Evolutionary conservation across 192 early-diverging fungal genomes (phyloP).

Genomic region (Coemansia sp.): DNA sequence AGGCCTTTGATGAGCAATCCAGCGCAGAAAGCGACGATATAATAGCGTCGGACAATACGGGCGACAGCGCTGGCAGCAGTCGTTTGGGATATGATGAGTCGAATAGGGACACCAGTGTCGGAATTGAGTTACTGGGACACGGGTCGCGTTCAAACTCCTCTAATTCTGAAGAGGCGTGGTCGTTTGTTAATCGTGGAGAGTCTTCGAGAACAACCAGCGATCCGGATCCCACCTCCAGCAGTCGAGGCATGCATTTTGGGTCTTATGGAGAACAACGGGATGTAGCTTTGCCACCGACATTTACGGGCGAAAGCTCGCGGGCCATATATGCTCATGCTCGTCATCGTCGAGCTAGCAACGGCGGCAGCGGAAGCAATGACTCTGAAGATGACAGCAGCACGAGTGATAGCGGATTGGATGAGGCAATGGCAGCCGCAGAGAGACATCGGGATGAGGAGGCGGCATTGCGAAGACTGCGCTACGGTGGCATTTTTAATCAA

Average conservation of each 20-base stretch:
- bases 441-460: background rate
- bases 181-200: constrained; percentile 19
- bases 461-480: background rate
- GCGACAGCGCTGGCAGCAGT: background rate
- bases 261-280: background rate
- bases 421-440: background rate
- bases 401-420: background rate
- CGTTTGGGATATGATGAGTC: background rate
- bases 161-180: constrained; percentile 27
- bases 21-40: background rate
- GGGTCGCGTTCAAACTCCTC: background rate
- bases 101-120: background rate
- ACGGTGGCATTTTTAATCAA: background rate
- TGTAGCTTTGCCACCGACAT: constrained; percentile 19
- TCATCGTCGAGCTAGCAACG: background rate
- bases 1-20: constrained; percentile 22
- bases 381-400: constrained; percentile 1
- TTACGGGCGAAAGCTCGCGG: constrained; percentile 33
- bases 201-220: background rate
- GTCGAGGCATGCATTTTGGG: background rate
- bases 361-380: background rate
- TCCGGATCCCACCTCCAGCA: background rate
- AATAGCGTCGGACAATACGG: constrained; percentile 1
- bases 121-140: background rate
- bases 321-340: constrained; percentile 16